Evolutionary conservation across 108 stramenopile genomes (phyloP).

Genomic region (Schizochytrium sp.): DNA sequence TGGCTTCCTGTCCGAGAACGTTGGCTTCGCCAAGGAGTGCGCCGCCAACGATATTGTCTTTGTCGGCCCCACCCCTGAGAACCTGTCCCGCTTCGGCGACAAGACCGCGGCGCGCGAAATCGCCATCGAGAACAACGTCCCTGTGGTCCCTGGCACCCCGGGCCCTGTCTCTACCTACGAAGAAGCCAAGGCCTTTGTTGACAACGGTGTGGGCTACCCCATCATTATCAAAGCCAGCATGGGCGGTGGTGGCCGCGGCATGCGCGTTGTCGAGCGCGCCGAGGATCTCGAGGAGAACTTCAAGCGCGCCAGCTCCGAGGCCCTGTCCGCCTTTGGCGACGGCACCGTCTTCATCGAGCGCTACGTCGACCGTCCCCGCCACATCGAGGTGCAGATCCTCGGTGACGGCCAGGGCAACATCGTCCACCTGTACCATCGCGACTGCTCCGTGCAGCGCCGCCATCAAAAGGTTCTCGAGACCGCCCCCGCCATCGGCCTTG

Average conservation of each 20-base stretch:
- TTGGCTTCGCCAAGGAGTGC: slow-evolving; percentile 67
- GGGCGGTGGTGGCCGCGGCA: slow-evolving; percentile 93
- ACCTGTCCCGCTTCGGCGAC: slow-evolving; percentile 71
- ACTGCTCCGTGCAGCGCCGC: slow-evolving; percentile 89
- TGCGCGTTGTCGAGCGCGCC: slow-evolving; percentile 67
- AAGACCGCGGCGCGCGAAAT: slow-evolving; percentile 78
- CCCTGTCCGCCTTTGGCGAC: slow-evolving; percentile 82
- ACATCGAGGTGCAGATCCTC: slow-evolving; percentile 92
- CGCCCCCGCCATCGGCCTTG: slow-evolving; percentile 74
- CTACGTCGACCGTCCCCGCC: slow-evolving; percentile 79
- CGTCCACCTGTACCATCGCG: slow-evolving; percentile 87
- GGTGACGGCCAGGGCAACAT: slow-evolving; percentile 86
- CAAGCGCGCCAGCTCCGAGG: slow-evolving; percentile 64
- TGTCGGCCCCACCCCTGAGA: slow-evolving; percentile 73
- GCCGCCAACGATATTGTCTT: slow-evolving; percentile 63
- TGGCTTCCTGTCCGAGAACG: slow-evolving; percentile 72
- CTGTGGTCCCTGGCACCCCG: slow-evolving; percentile 79
- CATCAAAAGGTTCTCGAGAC: slow-evolving; percentile 95
- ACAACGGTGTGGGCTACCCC: slow-evolving; percentile 72
- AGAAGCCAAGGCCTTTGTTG: slow-evolving; percentile 65
- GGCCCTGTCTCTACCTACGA: slow-evolving; percentile 65
- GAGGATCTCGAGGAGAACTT: slow-evolving; percentile 64
- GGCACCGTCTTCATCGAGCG: slow-evolving; percentile 82
- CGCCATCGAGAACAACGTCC: slow-evolving; percentile 67
- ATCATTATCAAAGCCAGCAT: slow-evolving; percentile 92